Evolutionary conservation across 2,329 filamentous ascomycete species (phyloP), one percentile per base, ranked within the genome.

Genomic region (Bipolaris oryzae): DNA sequence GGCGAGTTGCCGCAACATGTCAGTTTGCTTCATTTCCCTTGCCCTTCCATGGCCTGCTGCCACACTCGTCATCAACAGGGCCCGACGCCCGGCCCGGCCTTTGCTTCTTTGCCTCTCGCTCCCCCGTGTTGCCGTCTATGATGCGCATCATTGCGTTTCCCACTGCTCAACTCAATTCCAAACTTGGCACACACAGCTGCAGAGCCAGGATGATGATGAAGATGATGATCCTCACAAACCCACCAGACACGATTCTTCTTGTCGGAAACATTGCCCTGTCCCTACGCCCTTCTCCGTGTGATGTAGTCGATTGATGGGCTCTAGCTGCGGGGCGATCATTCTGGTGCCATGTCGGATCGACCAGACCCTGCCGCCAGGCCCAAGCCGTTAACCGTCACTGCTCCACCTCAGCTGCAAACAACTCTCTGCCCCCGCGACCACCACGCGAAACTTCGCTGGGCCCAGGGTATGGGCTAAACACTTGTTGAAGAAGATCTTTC

Each of bases 301-400:
- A 34, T 53, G 50, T 54, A 31, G 38, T 49, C 15, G 38, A 45
- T 35, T 31, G 37, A 41, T 21, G 37, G 35, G 50, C 44, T 43
- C 41, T 39, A 51, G 49, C 38, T 41, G 50, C 51, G 44, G 55
- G 55, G 55, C 55, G 55, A 53, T 51, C 35, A 52, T 48, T 57
- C 35, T 42, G 50, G 52, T 46, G 42, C 50, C 21, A 55, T 61
- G 54, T 53, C 45, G 38, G 47, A 62, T 52, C 59, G 50, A 34
- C 50, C 38, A 48, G 54, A 53, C 44, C 57, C 55, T 58, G 59
- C 61, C 52, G 53, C 53, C 42, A 41, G 34, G 25, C 47, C 53
- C 53, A 51, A 46, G 55, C 48, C 47, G 37, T 13, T 38, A 50
- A 54, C 48, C 50, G 53, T 51, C 58, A 58, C 53, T 53, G 54